Conservation (phyloP, 73 alveolate genomes). For the Tetrahymena malaccensis region DNA sequence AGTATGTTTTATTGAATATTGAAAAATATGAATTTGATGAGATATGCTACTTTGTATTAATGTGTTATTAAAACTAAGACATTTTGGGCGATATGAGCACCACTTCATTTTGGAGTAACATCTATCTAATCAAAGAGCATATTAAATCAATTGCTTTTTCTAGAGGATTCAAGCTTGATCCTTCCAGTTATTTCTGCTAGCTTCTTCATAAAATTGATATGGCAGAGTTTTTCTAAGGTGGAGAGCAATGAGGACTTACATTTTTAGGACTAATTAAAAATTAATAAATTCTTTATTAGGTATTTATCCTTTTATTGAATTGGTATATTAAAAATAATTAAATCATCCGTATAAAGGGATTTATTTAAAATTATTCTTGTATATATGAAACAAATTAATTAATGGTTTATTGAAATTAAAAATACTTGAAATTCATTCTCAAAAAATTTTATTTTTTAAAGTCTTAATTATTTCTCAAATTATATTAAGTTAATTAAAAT, state of each 20-base stretch:
- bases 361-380: no score
- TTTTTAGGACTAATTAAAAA: background rate
- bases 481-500: no score
- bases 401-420: no score
- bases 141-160: background rate
- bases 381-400: no score
- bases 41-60: background rate
- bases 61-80: background rate
- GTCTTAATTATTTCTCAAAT: no score
- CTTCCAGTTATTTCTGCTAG: background rate
- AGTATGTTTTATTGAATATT: background rate
- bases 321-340: no score
- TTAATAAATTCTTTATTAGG: no score
- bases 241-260: background rate
- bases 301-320: no score
- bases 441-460: no score
- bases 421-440: no score
- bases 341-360: no score
- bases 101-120: background rate
- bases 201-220: background rate
- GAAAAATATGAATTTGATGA: background rate
- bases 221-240: background rate
- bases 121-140: background rate
- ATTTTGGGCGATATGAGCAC: background rate
- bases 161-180: background rate